Evolutionary conservation across 2,329 filamentous ascomycete species (phyloP), one percentile per base, ranked within the genome.

Genomic region (Lasiodiplodia citricola): DNA sequence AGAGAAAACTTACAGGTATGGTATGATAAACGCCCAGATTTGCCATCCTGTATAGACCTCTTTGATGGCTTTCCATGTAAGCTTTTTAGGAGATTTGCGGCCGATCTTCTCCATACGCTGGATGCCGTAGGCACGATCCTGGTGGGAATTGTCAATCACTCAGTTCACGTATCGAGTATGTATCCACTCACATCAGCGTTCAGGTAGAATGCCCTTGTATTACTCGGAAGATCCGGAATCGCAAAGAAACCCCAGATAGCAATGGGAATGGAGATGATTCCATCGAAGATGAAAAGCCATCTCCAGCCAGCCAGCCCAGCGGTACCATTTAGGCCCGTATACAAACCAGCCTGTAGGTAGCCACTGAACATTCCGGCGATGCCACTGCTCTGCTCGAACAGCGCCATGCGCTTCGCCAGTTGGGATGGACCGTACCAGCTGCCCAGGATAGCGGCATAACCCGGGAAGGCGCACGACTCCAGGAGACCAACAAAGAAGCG

Each of bases 401-500:
- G 73, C 10, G 74, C 73, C 25, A 74, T 77, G n/a, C 74, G 71
- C 58, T 77, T 77, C 1, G 75, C 75, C 18, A 76, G 74, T 52
- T 77, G 74, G 2, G 70, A 57, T 0, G 75, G 75, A 51, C 75
- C 75, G 51, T 75, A 74, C 75, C 75, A 77, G 10, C 73, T 75
- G 18, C 75, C 74, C 4, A 77, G 69, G 16, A 77, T 75, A 60
- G 79, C 80, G 37, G 80, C 79, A 5, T 75, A 79, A 2, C 79
- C 79, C 2, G 74, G 70, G 62, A 79, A 80, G 10, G 76, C 77
- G 50, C 73, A 77, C 0, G 74, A 72, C 68, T 80, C 77, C 13
- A 73, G 62, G 23, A 72, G 62, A 2, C 80, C 80, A 4, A 80
- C 70, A 60, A 81, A 75, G 74, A 82, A 81, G 2, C 80, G 77